Conservation (phyloP, 192 early-diverging fungal genomes). For the Coemansia sp. region DNA sequence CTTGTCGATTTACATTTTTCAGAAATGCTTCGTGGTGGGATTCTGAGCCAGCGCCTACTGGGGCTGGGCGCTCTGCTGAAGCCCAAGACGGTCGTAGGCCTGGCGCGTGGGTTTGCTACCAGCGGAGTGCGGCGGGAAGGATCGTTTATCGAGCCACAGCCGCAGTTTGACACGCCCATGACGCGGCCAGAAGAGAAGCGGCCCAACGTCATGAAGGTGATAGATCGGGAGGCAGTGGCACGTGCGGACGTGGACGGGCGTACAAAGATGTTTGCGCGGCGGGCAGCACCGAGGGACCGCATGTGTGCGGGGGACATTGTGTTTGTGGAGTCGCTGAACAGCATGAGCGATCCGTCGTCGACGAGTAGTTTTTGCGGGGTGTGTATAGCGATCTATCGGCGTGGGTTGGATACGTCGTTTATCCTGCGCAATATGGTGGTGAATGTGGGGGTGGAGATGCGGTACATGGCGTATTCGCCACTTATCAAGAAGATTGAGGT, state of each 20-base stretch:
- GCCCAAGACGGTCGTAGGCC: no score
- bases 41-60: conserved; percentile 4
- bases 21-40: conserved; percentile 2
- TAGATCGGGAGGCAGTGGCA: conserved; percentile 56
- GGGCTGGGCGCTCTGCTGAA: background rate
- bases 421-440: conserved; percentile 71
- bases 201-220: conserved; percentile 60
- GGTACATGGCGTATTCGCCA: conserved; percentile 69
- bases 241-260: conserved; percentile 56
- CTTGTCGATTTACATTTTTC: background rate
- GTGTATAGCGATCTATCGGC: conserved; percentile 65
- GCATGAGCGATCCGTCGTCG: conserved; percentile 40
- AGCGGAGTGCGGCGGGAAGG: no score
- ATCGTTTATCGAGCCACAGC: conserved; percentile 46
- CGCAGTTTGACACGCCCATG: conserved; percentile 40
- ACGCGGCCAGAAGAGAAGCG: conserved; percentile 28
- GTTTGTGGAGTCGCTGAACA: conserved; percentile 62
- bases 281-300: conserved; percentile 51
- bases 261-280: conserved; percentile 56
- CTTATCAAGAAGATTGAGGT: conserved; percentile 68
- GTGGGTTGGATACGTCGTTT: conserved; percentile 69
- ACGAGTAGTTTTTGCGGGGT: conserved; percentile 66
- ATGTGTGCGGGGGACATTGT: conserved; percentile 58
- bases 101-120: background rate
- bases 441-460: conserved; percentile 71